Evolutionary conservation across 495 filamentous ascomycete species (phyloP), one percentile per base, ranked within the genome.

Genomic region (Xylaria scruposa): DNA sequence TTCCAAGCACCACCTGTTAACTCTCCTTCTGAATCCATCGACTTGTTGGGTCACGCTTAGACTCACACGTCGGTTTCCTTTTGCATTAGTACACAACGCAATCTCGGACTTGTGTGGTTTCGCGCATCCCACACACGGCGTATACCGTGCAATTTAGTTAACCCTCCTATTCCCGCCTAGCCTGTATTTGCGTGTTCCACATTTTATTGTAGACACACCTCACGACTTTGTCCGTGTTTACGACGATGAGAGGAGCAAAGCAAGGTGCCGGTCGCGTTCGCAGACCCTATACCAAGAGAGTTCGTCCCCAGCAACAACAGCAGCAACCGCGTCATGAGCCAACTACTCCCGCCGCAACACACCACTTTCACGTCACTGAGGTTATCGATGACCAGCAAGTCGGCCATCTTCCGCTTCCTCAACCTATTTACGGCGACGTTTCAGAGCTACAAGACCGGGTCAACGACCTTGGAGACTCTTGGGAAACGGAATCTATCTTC

Each of bases 401-500:
- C 40, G 73, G 74, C 6, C 76, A 76, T 53, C 56, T 76, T 15
- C 74, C 75, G 53, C 68, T 76, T 44, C 70, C 56, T 49, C 74
- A 71, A 26, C 74, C 77, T n/a, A 66, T 73, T 8, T 63, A 60
- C 13, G 76, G 75, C 59, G 74, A 83, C 21, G 82, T 74, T 44
- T 71, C 70, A 38, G 83, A 85, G 62, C 84, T 88, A 24, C 88
- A 90, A 63, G 86, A 90, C 21, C 87, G 87, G 69, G 88, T 90
- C 64, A 88, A 89, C 63, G 89, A 89, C 38, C 86, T 89, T 0
- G 85, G 80, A 38, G 90, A 91, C 59, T 86, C 85, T 13, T 91
- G 90, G 90, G 91, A 92, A 70, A 86, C 84, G 7, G 85, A 90
- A 61, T 93, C 91, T 29, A 78, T 94, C 8, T 91, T 89, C 73